Conservation (phyloP, 106 monocot species). For the Allium cepa region DNA sequence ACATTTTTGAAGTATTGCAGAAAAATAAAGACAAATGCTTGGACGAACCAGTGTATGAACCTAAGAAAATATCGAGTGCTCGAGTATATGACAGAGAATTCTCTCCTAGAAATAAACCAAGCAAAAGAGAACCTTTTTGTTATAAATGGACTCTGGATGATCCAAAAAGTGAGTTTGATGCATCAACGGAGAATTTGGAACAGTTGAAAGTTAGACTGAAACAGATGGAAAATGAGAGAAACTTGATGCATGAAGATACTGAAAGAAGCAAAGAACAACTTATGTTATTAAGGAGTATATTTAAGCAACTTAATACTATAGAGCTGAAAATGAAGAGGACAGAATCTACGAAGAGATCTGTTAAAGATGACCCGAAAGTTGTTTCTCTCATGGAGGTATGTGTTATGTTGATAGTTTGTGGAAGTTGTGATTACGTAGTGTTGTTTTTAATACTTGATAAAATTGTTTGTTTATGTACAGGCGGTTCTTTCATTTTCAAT, state of each 20-base stretch:
- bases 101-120: conserved; percentile 4
- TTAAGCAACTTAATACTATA: conserved; percentile 37
- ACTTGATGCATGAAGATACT: conserved; percentile 16
- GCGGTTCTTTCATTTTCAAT: no score
- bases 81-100: not conserved
- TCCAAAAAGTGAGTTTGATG: not conserved
- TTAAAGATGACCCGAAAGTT: conserved; percentile 13
- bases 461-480: no score
- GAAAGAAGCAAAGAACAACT: conserved; percentile 31
- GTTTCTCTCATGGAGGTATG: conserved; percentile 59
- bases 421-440: not conserved
- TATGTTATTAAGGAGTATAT: conserved; percentile 38
- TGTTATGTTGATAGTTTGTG: not conserved
- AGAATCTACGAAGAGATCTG: conserved; percentile 6
- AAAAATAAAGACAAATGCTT: not conserved
- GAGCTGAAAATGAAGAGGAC: conserved; percentile 21
- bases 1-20: conserved; percentile 25
- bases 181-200: conserved; percentile 20
- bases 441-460: no score
- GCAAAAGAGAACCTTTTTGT: conserved; percentile 1
- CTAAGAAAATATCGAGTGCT: not conserved
- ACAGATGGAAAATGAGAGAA: conserved; percentile 31
- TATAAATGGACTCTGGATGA: not conserved
- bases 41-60: not conserved
- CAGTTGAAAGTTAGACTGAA: conserved; percentile 26